Conservation (phyloP, 2,329 filamentous ascomycete genomes). For the Diaporthe capsici region DNA sequence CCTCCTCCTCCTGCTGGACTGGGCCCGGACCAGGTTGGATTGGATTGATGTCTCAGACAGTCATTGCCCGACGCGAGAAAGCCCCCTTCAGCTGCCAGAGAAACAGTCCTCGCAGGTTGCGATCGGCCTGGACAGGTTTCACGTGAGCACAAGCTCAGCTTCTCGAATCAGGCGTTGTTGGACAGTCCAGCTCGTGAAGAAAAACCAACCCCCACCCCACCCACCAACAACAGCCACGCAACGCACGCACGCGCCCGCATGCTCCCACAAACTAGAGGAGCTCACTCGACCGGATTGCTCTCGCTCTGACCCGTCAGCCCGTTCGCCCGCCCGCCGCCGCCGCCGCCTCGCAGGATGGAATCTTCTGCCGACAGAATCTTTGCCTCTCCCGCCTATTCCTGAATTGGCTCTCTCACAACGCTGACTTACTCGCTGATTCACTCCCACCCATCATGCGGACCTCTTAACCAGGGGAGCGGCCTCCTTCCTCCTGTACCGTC, state of each 20-base stretch:
- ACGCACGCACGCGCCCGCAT: constrained; percentile 11
- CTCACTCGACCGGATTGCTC: constrained; percentile 8
- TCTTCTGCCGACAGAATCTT: constrained; percentile 9
- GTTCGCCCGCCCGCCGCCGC: neutral
- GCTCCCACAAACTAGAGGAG: constrained; percentile 18
- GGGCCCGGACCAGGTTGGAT: neutral
- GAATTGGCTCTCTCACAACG: neutral
- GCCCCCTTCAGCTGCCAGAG: constrained; percentile 11
- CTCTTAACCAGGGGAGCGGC: neutral
- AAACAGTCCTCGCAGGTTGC: constrained; percentile 1
- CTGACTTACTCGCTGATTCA: constrained; percentile 25
- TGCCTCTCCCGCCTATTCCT: neutral
- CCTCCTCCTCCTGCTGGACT: neutral
- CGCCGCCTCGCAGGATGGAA: constrained; percentile 18
- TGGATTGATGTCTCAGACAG: constrained; percentile 39
- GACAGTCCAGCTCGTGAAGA: constrained; percentile 23
- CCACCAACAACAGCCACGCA: constrained; percentile 20
- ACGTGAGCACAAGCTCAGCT: constrained; percentile 32
- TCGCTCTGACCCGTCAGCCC: constrained; percentile 29
- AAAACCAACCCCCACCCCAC: constrained; percentile 23
- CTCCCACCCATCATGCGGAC: neutral
- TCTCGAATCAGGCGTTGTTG: constrained; percentile 32
- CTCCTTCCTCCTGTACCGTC: neutral
- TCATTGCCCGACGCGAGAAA: constrained; percentile 27
- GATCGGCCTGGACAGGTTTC: constrained; percentile 23